A percentile compares a stretch with the other conserved stretches of the same genome.
Conservation (phyloP, 164 flowering plant species). For the Vitis rotundifolia region DNA sequence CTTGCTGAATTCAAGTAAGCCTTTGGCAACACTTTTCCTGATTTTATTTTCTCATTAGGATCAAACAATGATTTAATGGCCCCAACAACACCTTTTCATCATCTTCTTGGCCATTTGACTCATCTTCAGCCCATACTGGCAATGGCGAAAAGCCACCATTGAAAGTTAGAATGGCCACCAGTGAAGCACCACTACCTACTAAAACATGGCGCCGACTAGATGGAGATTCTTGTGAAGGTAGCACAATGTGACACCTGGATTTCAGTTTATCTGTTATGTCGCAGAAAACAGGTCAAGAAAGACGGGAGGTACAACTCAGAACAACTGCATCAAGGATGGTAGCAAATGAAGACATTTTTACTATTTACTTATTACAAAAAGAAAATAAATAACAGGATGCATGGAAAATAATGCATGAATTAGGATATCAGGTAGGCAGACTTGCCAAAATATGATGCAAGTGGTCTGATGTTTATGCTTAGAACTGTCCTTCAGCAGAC, state of each 20-base stretch:
- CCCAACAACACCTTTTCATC: constrained; percentile 59
- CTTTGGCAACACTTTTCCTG: constrained; percentile 88
- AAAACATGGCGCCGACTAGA: constrained; percentile 31
- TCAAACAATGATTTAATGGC: constrained; percentile 70
- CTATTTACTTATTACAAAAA: background rate
- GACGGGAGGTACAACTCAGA: background rate
- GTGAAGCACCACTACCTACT: constrained; percentile 25
- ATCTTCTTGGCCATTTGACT: constrained; percentile 29
- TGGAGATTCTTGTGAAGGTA: constrained; percentile 24
- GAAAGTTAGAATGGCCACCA: constrained; percentile 36
- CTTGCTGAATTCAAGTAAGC: constrained; percentile 89
- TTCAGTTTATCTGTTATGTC: constrained; percentile 48
- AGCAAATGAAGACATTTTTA: background rate
- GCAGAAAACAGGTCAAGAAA: constrained; percentile 20
- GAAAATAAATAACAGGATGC: background rate
- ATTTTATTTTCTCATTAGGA: constrained; percentile 88
- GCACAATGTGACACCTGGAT: constrained; percentile 21
- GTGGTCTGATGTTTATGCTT: too few relatives aligned
- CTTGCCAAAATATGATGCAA: too few relatives aligned
- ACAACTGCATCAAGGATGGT: background rate
- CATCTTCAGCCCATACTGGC: constrained; percentile 51
- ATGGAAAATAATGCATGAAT: too few relatives aligned
- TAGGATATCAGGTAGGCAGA: too few relatives aligned
- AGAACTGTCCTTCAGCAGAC: too few relatives aligned
- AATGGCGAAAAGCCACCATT: constrained; percentile 31